Evolutionary conservation across 1,284 basidiomycete genomes (phyloP).

Genomic region (Sanghuangporus weigelae): DNA sequence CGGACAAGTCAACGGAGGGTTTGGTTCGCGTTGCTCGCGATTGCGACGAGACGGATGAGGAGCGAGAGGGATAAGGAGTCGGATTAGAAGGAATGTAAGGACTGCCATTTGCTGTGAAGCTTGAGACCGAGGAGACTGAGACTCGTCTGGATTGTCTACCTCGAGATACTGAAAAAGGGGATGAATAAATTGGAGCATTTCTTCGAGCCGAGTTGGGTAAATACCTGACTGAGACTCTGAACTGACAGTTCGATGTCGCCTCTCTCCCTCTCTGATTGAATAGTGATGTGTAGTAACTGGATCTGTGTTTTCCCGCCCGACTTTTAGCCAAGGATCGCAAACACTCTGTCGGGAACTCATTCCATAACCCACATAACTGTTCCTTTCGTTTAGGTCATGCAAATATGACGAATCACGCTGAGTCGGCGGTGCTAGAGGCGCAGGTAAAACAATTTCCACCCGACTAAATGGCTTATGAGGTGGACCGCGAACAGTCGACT

Average conservation of each 20-base stretch:
- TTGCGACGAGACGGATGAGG: neutral
- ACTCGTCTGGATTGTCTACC: neutral
- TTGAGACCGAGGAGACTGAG: constrained; percentile 9
- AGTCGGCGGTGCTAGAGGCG: constrained; percentile 42
- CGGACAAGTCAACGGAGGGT: constrained; percentile 1
- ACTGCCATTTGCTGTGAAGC: neutral
- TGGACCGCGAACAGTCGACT: constrained; percentile 34
- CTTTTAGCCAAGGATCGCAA: constrained; percentile 13
- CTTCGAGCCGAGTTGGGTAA: neutral
- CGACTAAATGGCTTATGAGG: constrained; percentile 51
- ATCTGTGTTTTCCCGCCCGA: constrained; percentile 8
- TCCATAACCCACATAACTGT: neutral
- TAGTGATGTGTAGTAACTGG: neutral
- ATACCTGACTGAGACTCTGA: constrained; percentile 7
- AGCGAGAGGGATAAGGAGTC: neutral
- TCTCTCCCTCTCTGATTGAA: neutral
- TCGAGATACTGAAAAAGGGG: constrained; percentile 3
- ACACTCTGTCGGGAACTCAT: constrained; percentile 5
- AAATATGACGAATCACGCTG: constrained; percentile 20
- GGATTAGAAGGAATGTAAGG: neutral
- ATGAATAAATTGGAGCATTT: neutral
- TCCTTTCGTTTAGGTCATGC: neutral
- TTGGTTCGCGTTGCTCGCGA: neutral
- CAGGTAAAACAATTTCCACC: constrained; percentile 54
- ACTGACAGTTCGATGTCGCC: neutral